A percentile compares a stretch with the other conserved stretches of the same genome.
Evolutionary conservation across 352 stramenopile species (phyloP).

Genomic region (Globisporangium viniferum): DNA sequence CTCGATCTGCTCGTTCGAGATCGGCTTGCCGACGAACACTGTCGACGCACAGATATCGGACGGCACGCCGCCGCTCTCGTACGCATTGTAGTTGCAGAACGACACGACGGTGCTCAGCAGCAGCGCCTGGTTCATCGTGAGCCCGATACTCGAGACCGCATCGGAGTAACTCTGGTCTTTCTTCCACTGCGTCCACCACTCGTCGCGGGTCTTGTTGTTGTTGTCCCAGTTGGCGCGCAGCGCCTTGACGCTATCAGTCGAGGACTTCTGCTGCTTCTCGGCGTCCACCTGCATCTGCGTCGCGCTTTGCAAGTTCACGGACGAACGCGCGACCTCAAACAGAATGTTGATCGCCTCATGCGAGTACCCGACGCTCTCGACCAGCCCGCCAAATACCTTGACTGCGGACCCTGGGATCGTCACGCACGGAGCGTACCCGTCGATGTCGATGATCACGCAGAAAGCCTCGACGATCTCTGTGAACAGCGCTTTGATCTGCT

Average conservation of each 20-base stretch:
- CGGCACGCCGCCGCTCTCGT: neutral
- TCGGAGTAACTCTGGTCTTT: slow-evolving; percentile 4
- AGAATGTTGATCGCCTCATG: neutral
- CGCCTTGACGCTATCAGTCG: neutral
- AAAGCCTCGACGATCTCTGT: slow-evolving; percentile 3
- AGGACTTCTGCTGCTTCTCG: neutral
- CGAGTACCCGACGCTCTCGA: slow-evolving; percentile 4
- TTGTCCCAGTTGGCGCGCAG: neutral
- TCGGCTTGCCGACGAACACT: neutral
- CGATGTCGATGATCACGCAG: slow-evolving; percentile 6
- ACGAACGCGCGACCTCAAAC: neutral
- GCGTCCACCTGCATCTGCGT: neutral
- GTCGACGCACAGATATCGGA: slow-evolving; percentile 1
- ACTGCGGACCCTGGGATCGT: neutral
- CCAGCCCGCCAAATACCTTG: slow-evolving; percentile 1
- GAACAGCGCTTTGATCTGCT: slow-evolving; percentile 4
- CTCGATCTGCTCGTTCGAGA: slow-evolving; percentile 2
- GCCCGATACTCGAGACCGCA: neutral
- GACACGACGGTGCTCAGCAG: slow-evolving; percentile 1
- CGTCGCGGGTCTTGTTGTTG: slow-evolving; percentile 3
- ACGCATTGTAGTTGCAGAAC: slow-evolving; percentile 2
- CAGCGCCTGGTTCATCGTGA: slow-evolving; percentile 6
- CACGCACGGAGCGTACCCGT: slow-evolving; percentile 4
- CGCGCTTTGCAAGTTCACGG: neutral
- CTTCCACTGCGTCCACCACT: slow-evolving; percentile 5